Conservation (phyloP, 73 alveolate genomes). For the Loxodes magnus region DNA sequence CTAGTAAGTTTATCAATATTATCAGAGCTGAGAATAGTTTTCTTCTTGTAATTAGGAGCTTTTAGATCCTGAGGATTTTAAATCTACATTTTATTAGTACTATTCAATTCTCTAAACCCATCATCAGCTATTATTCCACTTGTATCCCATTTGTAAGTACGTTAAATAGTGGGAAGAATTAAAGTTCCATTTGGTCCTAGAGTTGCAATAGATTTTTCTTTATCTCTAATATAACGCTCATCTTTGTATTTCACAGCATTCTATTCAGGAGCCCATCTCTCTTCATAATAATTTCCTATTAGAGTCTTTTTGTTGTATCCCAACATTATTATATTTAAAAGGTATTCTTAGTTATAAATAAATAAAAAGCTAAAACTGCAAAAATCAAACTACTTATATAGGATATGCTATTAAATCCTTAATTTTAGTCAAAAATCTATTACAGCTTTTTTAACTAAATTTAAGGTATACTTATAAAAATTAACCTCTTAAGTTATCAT, state of each 20-base stretch:
- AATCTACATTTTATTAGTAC: conserved; percentile 23
- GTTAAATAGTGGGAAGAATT: conserved; percentile 19
- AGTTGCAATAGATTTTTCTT: conserved; percentile 40
- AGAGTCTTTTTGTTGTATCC: conserved; percentile 1
- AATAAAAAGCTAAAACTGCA: too few relatives aligned
- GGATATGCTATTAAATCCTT: too few relatives aligned
- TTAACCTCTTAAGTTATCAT: too few relatives aligned
- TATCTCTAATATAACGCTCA: conserved; percentile 2
- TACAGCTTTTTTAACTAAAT: too few relatives aligned
- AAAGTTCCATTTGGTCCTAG: conserved; percentile 41
- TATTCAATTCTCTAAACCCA: conserved; percentile 34
- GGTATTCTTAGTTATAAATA: too few relatives aligned
- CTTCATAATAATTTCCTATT: background rate
- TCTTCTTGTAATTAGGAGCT: conserved; percentile 16
- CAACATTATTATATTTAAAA: too few relatives aligned
- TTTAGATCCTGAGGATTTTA: conserved; percentile 28
- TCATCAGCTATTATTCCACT: conserved; percentile 44
- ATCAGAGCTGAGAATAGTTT: conserved; percentile 46
- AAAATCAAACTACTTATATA: too few relatives aligned
- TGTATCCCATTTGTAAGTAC: conserved; percentile 44
- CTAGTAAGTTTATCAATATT: conserved; percentile 25
- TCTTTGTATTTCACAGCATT: background rate
- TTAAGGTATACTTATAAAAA: too few relatives aligned
- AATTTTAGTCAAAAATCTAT: too few relatives aligned
- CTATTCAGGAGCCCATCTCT: background rate